Conservation (phyloP, 257 asterid species). For the Ilex aquifolium region DNA sequence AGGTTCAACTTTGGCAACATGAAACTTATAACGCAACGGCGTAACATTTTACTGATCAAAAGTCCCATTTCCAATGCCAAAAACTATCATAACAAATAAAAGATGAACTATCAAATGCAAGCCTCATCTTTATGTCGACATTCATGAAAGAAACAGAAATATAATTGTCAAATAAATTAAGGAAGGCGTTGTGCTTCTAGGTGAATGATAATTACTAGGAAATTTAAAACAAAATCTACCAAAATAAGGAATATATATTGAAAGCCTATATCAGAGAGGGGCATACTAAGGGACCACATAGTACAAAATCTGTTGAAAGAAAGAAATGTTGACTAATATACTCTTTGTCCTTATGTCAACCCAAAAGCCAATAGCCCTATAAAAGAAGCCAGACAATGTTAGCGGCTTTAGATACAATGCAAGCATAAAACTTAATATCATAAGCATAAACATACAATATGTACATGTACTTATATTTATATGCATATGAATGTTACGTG, state of each 20-base stretch:
- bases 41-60: no score
- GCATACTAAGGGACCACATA: constrained; percentile 10
- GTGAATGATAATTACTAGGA: no score
- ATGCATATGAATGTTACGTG: neutral
- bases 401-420: neutral
- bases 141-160: no score
- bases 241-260: neutral
- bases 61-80: no score
- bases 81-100: no score
- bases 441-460: constrained; percentile 3
- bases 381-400: constrained; percentile 12
- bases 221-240: neutral
- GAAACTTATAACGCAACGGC: no score
- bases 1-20: no score
- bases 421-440: neutral
- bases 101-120: no score
- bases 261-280: constrained; percentile 7
- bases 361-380: constrained; percentile 7
- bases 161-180: no score
- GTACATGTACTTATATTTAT: no score
- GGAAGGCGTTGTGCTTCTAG: no score
- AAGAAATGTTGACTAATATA: constrained; percentile 7
- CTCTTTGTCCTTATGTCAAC: constrained; percentile 13
- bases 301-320: constrained; percentile 15
- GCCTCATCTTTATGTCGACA: no score